Evolutionary conservation across 441 rosid genomes (phyloP), one percentile per base, ranked within the genome.

Genomic region (Pelargonium exstipulatum): DNA sequence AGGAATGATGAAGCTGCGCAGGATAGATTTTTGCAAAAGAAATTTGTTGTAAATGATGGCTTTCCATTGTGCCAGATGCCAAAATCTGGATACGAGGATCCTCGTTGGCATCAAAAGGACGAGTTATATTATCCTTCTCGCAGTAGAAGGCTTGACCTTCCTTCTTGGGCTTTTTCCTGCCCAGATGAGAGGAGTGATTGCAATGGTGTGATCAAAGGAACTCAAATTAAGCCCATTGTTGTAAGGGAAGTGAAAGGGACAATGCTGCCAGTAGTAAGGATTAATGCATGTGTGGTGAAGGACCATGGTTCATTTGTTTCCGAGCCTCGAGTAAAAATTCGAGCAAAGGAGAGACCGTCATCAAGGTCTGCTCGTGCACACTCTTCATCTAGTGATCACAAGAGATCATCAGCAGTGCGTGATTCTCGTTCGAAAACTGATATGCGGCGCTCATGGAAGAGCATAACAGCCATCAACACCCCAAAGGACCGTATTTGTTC

Each of bases 271-370:
- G 99, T 95, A 51, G 92, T 95, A 75, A 90, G 91, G 86, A 88
- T 95, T 73, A 95, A 95, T 82, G 91, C 98, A 12, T 95, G 97
- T 86, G 99, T 95, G 63, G 96, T 95, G 67, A 92, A 82, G 84
- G 98, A 92, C 77, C 95, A 91, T 73, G 96, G 90, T 74, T 83
- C 96, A 67, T 78, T 85, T 69, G 85, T 92, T 83, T 89, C 95
- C 62, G 99, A 89, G 68, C 55, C 88, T 9, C 94, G 86, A 49
- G 32, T 75, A 49, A 92, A 90, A 85, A 85, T 74, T 76, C 87
- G 89, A 72, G 83, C 79, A 48, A 91, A 89, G 78, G 99, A 95
- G 63, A 90, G 87, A 75, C 62, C 81, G 77, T 66, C 85, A 69
- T 84, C 90, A 20, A 83, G 92, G 84, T 78, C 96, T 86, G 64